Evolutionary conservation across 2,329 filamentous ascomycete genomes (phyloP).

Genomic region (Colletotrichum australisinense): DNA sequence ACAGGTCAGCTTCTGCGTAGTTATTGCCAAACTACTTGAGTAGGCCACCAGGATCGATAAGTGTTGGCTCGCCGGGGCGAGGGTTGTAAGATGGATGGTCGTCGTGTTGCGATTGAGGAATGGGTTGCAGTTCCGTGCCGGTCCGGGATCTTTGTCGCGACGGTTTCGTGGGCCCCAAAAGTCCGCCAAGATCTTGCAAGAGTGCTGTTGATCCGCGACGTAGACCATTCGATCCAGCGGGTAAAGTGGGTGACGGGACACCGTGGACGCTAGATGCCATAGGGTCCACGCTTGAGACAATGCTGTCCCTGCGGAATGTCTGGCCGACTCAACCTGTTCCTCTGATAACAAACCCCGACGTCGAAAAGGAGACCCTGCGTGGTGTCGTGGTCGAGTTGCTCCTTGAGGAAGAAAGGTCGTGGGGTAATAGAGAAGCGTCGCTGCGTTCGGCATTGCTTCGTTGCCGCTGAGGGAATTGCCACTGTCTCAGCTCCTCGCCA

Average conservation of each 20-base stretch:
- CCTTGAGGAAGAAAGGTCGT: conserved; percentile 50
- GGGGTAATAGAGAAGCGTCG: conserved; percentile 56
- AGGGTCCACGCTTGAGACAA: conserved; percentile 54
- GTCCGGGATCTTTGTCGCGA: conserved; percentile 44
- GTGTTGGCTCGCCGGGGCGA: conserved; percentile 45
- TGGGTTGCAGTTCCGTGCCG: conserved; percentile 59
- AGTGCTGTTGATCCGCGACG: conserved; percentile 67
- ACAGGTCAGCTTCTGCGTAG: not conserved
- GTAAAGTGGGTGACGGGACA: conserved; percentile 55
- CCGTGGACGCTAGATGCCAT: conserved; percentile 44
- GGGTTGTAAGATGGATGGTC: conserved; percentile 42
- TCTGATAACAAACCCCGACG: conserved; percentile 80
- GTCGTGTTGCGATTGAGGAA: conserved; percentile 54
- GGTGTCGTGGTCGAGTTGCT: conserved; percentile 58
- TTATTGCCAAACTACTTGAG: conserved; percentile 41
- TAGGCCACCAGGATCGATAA: conserved; percentile 55
- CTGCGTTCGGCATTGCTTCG: conserved; percentile 53
- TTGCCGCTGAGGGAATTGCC: conserved; percentile 59
- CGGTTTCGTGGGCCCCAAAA: conserved; percentile 57
- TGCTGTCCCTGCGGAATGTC: conserved; percentile 53
- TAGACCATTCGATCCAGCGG: conserved; percentile 57
- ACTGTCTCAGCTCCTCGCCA: conserved; percentile 54
- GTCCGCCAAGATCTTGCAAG: conserved; percentile 68
- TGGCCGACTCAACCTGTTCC: conserved; percentile 47
- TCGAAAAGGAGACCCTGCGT: conserved; percentile 84